Base-by-base conservation (phyloP, 2,329 filamentous ascomycete species). In the Neofusicoccum cordaticola region DNA sequence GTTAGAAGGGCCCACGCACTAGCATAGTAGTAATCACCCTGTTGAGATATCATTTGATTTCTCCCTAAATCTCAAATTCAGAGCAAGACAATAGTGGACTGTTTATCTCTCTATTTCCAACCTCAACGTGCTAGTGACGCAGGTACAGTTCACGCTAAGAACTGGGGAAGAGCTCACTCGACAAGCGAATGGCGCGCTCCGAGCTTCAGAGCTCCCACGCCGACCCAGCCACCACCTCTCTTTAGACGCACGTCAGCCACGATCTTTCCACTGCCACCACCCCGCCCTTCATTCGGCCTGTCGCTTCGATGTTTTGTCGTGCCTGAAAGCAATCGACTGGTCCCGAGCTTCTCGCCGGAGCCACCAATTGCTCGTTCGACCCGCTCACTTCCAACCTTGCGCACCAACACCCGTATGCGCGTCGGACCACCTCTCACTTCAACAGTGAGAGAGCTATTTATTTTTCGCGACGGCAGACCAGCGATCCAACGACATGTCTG, bases 391-490 rank as follows among this genome's bases (percentile, higher is more conserved):
- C 37, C 11, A 39, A 39, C 11, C 37, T 39, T 9, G 11, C 13
- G 37, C 37, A 15, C 11, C 3, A 7, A 39, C 8, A 39, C 27
- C 27, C 6, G 5, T 7, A 5, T 31, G 2, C 6, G 27, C 27
- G 27, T 31, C 27, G 27, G 6, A 31, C 37, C 37, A 9, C 37
- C 11, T 39, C 37, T 11, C 37, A 15, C 37, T 11, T 39, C 37
- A 2, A 11, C 37, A 11, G 37, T 15, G 13, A 39, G 11, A 39
- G 11, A 39, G 3, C 37, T 11, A 12, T 12, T 9, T 39, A 39
- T 39, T 39, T 12, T 11, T 15, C 37, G 17, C 44, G 15, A 71
- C 77, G 75, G 74, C 72, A 65, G 74, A 76, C 56, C 66, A 9
- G 73, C 73, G 61, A 22, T 53, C 48, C 13, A 52, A 62, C 41